Percentiles rank a stretch among this genome's conserved stretches.
phyloP scores from a whole-genome alignment of 805 yeast genomes.

The Yarrowia hollandica region DNA sequence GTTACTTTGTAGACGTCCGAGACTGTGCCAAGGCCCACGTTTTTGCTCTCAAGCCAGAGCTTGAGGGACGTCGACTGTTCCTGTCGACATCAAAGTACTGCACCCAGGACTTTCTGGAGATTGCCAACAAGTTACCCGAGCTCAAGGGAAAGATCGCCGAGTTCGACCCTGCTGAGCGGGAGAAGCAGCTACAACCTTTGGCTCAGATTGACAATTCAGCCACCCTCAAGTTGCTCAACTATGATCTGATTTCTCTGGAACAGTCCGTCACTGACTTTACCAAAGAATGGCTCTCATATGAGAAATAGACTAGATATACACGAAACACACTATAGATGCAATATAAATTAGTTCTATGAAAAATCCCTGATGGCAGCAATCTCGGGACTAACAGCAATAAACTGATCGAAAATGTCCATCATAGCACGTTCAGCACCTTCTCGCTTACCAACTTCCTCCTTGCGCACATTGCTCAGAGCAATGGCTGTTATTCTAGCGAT shows the following conservation, averaged over 20 bases:
- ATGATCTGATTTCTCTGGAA: not conserved
- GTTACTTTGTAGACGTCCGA: constrained; percentile 51
- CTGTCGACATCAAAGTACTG: constrained; percentile 32
- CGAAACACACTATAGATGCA: not conserved
- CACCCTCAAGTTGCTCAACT: not conserved
- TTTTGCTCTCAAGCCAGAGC: constrained; percentile 44
- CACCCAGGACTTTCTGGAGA: constrained; percentile 31
- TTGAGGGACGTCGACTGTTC: constrained; percentile 36
- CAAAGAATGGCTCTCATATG: not conserved
- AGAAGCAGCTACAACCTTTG: not conserved
- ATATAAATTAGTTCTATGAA: not conserved
- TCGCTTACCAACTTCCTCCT: not conserved
- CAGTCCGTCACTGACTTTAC: not conserved
- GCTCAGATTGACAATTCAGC: constrained; percentile 2
- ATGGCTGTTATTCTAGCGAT: not conserved
- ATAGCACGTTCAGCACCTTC: not conserved
- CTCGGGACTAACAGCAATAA: not conserved
- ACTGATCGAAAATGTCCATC: not conserved
- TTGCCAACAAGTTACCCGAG: constrained; percentile 27
- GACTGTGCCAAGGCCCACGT: constrained; percentile 63
- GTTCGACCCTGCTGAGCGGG: not conserved
- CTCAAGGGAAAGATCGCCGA: constrained; percentile 1
- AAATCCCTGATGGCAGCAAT: not conserved
- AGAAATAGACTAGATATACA: not conserved
- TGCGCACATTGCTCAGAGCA: not conserved